These are phyloP conservation scores for Botryotinia calthae DNA, from an alignment of 2,329 filamentous ascomycete genomes.

Conservation along the genomic window DNA sequence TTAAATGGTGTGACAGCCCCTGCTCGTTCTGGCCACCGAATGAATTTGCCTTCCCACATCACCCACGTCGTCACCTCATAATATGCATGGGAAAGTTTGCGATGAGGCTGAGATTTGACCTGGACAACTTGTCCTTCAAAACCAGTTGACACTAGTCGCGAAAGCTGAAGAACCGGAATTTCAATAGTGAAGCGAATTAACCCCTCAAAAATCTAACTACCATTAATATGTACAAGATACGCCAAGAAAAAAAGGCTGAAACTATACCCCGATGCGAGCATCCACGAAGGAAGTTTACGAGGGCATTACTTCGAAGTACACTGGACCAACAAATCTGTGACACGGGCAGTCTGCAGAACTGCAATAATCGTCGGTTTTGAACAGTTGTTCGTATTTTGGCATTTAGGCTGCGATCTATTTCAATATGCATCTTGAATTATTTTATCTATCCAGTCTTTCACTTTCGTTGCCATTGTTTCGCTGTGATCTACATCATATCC, in stretches of 20 bases:
- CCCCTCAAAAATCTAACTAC: too few species aligned
- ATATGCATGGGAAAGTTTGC: not conserved
- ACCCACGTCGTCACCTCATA: not conserved
- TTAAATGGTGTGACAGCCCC: not conserved
- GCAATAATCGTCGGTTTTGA: not conserved
- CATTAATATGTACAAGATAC: not conserved
- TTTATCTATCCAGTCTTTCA: slow-evolving; percentile 40
- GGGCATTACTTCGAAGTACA: not conserved
- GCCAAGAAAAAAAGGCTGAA: not conserved
- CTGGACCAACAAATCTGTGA: not conserved
- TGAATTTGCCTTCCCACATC: not conserved
- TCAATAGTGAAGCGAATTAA: too few species aligned
- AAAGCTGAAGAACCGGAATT: not conserved
- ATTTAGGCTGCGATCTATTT: not conserved
- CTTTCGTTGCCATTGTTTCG: slow-evolving; percentile 50
- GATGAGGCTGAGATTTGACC: not conserved
- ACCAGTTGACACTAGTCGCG: too few species aligned
- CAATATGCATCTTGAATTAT: slow-evolving; percentile 26
- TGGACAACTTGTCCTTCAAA: not conserved
- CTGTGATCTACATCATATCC: slow-evolving; percentile 43
- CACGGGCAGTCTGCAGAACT: not conserved
- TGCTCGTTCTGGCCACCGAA: not conserved
- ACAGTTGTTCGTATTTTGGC: not conserved
- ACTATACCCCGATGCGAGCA: not conserved
- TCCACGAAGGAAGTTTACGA: not conserved